Base-by-base conservation (phyloP, 768 basidiomycete species). In the Xerocomus spinulosus region DNA sequence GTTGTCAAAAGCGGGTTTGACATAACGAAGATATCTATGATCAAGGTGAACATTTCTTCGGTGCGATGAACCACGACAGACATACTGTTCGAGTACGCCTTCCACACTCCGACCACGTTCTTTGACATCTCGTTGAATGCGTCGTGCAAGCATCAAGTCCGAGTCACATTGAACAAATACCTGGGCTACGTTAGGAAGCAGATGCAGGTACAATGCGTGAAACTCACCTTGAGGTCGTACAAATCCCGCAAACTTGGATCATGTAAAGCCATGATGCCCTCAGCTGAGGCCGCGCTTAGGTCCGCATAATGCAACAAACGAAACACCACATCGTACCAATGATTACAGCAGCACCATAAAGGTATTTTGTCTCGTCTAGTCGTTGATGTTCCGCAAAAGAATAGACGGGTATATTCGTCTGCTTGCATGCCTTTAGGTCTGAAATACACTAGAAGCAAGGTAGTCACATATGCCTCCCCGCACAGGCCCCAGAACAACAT, bases 91-190 rank as follows among this genome's bases (percentile, higher is more conserved):
- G 9, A 97, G 77, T 41, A 97, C 79, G 2, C 95, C 94, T 4
- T 83, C 82, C 0, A 97, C 85, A 46, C 76, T 82, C 45, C 96
- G 73, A 0, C 90, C 91, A 37, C 96, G 80, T 64, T 99, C 93
- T 57, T 82, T 79, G 15, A 90, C 80, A 59, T 98, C 96, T 46
- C 96, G 77, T 53, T 80, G 75, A 45, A 99, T 86, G 32, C 96
- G 81, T 48, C 96, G 81, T 1, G 95, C 92, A 40, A 99, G 83
- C 96, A 99, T 99, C 18, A 98, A 71, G 65, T 99, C 96, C 8
- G 93, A 86, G 63, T 98, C 93, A 50, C 87, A 89, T 72, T 95
- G 90, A 7, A 93, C 92, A 53, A 91, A 93, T 4, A 93, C 74
- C 86, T 90, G 46, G 8, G 39, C 7, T 14, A 25, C 3, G 28